Conservation (phyloP, 2,329 filamentous ascomycete species). For the Lasiodiplodia theobromae region DNA sequence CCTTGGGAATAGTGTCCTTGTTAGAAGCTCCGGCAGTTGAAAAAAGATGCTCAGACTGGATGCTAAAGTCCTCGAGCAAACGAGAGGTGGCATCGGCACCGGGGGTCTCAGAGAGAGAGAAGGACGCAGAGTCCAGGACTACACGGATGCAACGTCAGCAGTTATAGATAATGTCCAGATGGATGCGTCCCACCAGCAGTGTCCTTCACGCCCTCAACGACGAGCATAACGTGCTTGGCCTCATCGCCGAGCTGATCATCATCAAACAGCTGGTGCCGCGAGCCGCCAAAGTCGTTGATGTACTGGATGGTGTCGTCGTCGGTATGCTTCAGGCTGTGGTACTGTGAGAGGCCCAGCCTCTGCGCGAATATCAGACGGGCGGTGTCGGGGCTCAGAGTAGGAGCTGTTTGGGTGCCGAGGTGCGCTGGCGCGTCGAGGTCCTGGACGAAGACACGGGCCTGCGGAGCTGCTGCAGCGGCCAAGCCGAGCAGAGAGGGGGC, state of each 20-base stretch:
- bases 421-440: slow-evolving; percentile 32
- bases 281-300: slow-evolving; percentile 56
- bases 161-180: neutral
- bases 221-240: slow-evolving; percentile 44
- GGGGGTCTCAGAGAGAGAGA: slow-evolving; percentile 45
- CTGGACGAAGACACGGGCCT: slow-evolving; percentile 22
- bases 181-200: slow-evolving; percentile 41
- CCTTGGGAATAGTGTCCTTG: slow-evolving; percentile 7
- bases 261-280: slow-evolving; percentile 50
- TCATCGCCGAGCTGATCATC: slow-evolving; percentile 37
- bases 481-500: slow-evolving; percentile 50
- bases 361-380: slow-evolving; percentile 60
- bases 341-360: slow-evolving; percentile 58
- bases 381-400: slow-evolving; percentile 48
- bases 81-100: slow-evolving; percentile 43
- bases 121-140: slow-evolving; percentile 32
- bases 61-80: slow-evolving; percentile 45
- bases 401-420: slow-evolving; percentile 39
- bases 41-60: slow-evolving; percentile 40
- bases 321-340: slow-evolving; percentile 52
- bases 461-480: slow-evolving; percentile 31
- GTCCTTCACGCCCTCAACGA: slow-evolving; percentile 50
- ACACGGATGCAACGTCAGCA: neutral
- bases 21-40: neutral
- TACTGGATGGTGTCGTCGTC: slow-evolving; percentile 52